Conservation (phyloP, 805 yeast genomes). For the Kodamaea kakaduensis region DNA sequence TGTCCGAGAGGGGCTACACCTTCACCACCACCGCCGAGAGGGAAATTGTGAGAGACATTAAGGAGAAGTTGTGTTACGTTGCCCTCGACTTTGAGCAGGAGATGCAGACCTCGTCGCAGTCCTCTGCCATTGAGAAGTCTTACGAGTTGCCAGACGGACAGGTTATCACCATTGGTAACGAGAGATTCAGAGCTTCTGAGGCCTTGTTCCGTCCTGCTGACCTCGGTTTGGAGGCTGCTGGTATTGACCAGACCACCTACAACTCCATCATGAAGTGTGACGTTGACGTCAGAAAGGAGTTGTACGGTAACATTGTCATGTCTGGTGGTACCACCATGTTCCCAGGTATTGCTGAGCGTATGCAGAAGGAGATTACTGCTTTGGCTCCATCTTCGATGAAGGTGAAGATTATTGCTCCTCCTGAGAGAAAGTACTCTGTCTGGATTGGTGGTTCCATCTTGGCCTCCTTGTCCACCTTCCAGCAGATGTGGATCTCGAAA, state of each 20-base stretch:
- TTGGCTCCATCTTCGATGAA: constrained; percentile 99
- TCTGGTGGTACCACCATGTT: constrained; percentile 99
- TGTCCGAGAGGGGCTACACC: constrained; percentile 97
- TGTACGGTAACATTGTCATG: constrained; percentile 98
- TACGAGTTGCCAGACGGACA: constrained; percentile 99
- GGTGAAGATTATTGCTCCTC: constrained; percentile 99
- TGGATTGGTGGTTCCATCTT: constrained; percentile 99
- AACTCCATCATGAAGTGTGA: constrained; percentile 98
- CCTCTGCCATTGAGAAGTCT: constrained; percentile 96
- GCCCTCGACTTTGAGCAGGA: constrained; percentile 99
- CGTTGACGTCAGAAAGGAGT: constrained; percentile 97
- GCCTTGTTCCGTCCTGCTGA: constrained; percentile 98
- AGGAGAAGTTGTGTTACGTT: constrained; percentile 98
- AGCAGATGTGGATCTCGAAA: constrained; percentile 99
- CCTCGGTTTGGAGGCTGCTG: constrained; percentile 88
- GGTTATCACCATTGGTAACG: constrained; percentile 99
- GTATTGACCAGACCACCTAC: constrained; percentile 97
- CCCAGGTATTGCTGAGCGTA: constrained; percentile 99
- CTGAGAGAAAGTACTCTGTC: constrained; percentile 98
- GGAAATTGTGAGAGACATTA: constrained; percentile 91
- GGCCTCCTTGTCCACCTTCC: constrained; percentile 98
- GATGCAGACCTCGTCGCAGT: constrained; percentile 98
- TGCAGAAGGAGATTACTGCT: constrained; percentile 99
- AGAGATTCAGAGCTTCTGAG: constrained; percentile 99
- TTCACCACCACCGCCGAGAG: constrained; percentile 99